Percentiles rank a stretch among this genome's conserved stretches.
Conservation (phyloP, 176 grass and related monocot genomes). For the Musa itinerans region DNA sequence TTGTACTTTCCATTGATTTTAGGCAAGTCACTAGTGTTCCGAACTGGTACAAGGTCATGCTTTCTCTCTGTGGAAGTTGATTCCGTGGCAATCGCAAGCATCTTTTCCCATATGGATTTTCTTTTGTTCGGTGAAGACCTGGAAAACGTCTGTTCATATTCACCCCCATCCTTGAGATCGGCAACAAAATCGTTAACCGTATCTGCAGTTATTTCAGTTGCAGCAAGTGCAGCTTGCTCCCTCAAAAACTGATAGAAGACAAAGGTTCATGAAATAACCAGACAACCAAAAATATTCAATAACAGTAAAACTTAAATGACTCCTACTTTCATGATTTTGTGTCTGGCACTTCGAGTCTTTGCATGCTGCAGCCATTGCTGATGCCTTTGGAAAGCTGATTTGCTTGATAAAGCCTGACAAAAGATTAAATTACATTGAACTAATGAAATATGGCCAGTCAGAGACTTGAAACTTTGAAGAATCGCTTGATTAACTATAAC, state of each 20-base stretch:
- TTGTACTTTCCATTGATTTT: constrained; percentile 68
- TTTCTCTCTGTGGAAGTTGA: constrained; percentile 34
- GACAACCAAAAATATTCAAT: background rate
- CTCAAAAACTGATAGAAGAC: constrained; percentile 61
- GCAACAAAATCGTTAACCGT: constrained; percentile 67
- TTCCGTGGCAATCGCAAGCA: constrained; percentile 30
- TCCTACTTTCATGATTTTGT: constrained; percentile 96
- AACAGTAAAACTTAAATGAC: background rate
- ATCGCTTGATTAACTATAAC: background rate
- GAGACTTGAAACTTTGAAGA: background rate
- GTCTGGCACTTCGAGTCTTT: constrained; percentile 86
- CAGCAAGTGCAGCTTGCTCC: constrained; percentile 74
- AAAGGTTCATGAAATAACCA: constrained; percentile 1
- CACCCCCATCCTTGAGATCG: constrained; percentile 79
- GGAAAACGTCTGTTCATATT: constrained; percentile 28
- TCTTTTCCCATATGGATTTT: constrained; percentile 76
- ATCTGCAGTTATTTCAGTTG: constrained; percentile 80
- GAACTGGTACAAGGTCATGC: constrained; percentile 46
- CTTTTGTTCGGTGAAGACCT: constrained; percentile 25
- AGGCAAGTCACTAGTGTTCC: constrained; percentile 25
- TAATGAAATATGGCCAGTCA: background rate
- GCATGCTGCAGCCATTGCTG: constrained; percentile 81
- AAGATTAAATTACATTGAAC: background rate
- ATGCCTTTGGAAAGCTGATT: constrained; percentile 84
- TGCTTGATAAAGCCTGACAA: constrained; percentile 60